Evolutionary conservation across 83 land plant genomes (phyloP), one percentile per base, ranked within the genome.

Genomic region (Picea engelmannii): DNA sequence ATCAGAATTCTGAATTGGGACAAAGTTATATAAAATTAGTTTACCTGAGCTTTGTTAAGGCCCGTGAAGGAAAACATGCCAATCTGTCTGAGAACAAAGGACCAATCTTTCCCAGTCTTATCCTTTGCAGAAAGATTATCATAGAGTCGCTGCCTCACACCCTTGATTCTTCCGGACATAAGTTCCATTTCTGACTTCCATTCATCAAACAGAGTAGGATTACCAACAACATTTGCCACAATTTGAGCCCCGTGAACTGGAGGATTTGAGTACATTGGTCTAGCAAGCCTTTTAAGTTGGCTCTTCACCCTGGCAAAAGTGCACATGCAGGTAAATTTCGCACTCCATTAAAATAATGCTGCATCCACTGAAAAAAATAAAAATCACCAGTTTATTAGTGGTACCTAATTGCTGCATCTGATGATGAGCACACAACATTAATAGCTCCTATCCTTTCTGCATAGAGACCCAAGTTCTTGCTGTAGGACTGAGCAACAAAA

Each of bases 141-240:
- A 88, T 80, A 95, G 24, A 97, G 87, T 66, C 86, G 86, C 79
- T 95, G 94, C 87, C 99, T 92, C 73, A 97, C 98, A 75, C 84
- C 86, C 86, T 97, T 95, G 62, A 95, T 97, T 80, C 99, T 90
- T 61, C 98, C 98, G 59, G 96, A 96, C 99, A 97, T 95, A 85
- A 84, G 74, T 94, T 95, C 99, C 99, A 97, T 85, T 97, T 97
- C 99, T 24, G 84, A 84, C 76, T 94, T 95, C 99, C 99, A 97
- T 85, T 97, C 95, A 83, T 86, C 87, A 82, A 95, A 97, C 77
- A 97, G 84, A 62, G 75, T 65, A 61, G 95, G 90, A 79, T 93
- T 93, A 2, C 98, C 98, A 20, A 97, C 99, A 61, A 97, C 91
- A 83, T 92, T 97, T 44, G 96, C 98, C 70, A 95, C 99, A 87